These are phyloP conservation scores for Geoglossum glabrum DNA, from an alignment of 495 filamentous ascomycete genomes.

Conservation along the genomic window DNA sequence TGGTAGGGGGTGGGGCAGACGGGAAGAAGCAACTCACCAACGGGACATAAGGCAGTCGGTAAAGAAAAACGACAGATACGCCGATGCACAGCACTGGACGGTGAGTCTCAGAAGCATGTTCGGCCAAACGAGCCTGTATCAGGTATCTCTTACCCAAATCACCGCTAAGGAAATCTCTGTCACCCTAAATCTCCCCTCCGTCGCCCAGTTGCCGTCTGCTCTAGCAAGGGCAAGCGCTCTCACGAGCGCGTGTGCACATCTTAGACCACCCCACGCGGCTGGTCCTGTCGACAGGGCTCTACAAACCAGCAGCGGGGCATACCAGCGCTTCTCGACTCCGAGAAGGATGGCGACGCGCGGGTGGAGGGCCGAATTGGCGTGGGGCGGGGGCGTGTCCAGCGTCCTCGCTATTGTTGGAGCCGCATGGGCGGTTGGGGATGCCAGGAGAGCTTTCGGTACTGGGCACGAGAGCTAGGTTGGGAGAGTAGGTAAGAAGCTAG, in stretches of 20 bases:
- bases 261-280: slow-evolving; percentile 40
- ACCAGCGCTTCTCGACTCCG: slow-evolving; percentile 40
- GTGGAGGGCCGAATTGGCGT: slow-evolving; percentile 22
- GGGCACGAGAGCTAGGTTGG: background rate
- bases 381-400: slow-evolving; percentile 2
- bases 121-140: background rate
- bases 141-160: slow-evolving; percentile 45
- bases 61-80: slow-evolving; percentile 75
- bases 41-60: slow-evolving; percentile 85
- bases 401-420: background rate
- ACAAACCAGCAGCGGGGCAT: slow-evolving; percentile 39
- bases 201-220: slow-evolving; percentile 7
- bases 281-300: slow-evolving; percentile 39
- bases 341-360: slow-evolving; percentile 45
- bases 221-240: slow-evolving; percentile 27
- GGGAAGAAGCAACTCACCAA: slow-evolving; percentile 38
- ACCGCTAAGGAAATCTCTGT: slow-evolving; percentile 64
- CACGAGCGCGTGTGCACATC: slow-evolving; percentile 38
- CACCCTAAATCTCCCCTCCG: slow-evolving; percentile 28
- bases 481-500: background rate
- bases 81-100: slow-evolving; percentile 54
- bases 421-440: background rate
- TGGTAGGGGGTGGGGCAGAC: background rate
- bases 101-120: background rate
- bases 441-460: background rate